Base-by-base conservation (phyloP, 257 asterid genomes). In the Primulina huaijiensis region DNA sequence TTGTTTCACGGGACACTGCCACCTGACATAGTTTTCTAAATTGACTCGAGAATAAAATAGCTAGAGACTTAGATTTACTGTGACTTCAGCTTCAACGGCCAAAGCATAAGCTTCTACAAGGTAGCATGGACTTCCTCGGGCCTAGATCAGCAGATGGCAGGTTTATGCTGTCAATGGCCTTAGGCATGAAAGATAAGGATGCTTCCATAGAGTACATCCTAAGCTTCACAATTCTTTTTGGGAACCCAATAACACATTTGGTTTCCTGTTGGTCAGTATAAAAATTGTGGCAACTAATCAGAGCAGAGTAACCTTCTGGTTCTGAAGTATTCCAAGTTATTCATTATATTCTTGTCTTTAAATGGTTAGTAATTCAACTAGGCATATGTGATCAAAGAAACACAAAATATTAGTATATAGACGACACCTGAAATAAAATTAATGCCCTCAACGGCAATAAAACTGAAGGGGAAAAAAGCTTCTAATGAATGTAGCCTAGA, bases 231-330 rank as follows among this genome's bases (percentile, higher is more conserved):
- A 77, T 72, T 65, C 84, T 82, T 75, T 74, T 80, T 62, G 87
- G 79, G 77, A 82, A 82, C 68, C 80, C 85, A 79, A 92, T 85
- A 65, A 71, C 65, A 78, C 94, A 89, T 81, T 76, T 83, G 77
- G 84, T 77, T 68, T 74, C 97, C 98, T 89, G 92, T 76, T 73
- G 77, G 80, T 80, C 83, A 87, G 71, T 67, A 73, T 80, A 69
- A 79, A 76, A 40, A 53, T 70, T 75, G 79, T 68, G 62, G 43
- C 52, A 68, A 78, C 77, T 64, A 70, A 56, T 67, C 67, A 75
- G 71, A 71, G 72, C 60, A 60, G 63, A 64, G 56, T 63, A 4
- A 31, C 2, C 38, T 62, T 40, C 64, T 25, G 29, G 56, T 59
- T 50, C 71, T 60, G 67, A 63, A 67, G 59, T 52, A 62, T 9